phyloP scores from a whole-genome alignment of 2,329 filamentous ascomycete species.

The Monilinia fructicola region DNA sequence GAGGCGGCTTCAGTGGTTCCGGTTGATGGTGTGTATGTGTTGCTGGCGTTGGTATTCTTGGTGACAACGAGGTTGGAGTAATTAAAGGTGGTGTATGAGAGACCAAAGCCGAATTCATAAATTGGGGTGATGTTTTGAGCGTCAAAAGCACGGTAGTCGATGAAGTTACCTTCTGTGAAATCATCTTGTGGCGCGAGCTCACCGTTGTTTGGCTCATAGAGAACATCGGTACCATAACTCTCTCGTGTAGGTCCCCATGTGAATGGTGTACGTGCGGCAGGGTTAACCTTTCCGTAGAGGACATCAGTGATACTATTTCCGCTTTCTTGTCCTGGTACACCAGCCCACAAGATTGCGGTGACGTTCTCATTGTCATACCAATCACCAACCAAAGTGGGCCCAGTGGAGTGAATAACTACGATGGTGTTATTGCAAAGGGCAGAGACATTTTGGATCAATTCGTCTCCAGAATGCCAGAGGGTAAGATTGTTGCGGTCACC shows the following conservation, averaged over 20 bases:
- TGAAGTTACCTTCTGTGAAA: slow-evolving; percentile 76
- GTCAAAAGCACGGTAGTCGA: slow-evolving; percentile 80
- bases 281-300: slow-evolving; percentile 79
- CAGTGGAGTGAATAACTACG: slow-evolving; percentile 83
- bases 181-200: slow-evolving; percentile 65
- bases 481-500: slow-evolving; percentile 94
- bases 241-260: slow-evolving; percentile 67
- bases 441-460: slow-evolving; percentile 77
- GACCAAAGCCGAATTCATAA: slow-evolving; percentile 78
- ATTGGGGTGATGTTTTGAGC: slow-evolving; percentile 60
- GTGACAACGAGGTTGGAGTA: slow-evolving; percentile 64
- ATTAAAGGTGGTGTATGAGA: slow-evolving; percentile 77
- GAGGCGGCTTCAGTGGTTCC: slow-evolving; percentile 65
- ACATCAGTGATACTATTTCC: slow-evolving; percentile 78
- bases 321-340: slow-evolving; percentile 78
- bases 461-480: slow-evolving; percentile 80
- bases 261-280: slow-evolving; percentile 74
- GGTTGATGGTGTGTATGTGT: slow-evolving; percentile 49
- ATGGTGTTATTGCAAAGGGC: slow-evolving; percentile 82
- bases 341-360: slow-evolving; percentile 80
- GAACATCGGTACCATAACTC: slow-evolving; percentile 46
- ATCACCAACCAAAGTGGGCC: slow-evolving; percentile 73
- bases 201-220: slow-evolving; percentile 64
- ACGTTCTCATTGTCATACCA: slow-evolving; percentile 77
- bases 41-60: slow-evolving; percentile 27